These are phyloP conservation scores for Linum usitatissimum DNA, from an alignment of 345 rosid genomes.

Conservation along the genomic window DNA sequence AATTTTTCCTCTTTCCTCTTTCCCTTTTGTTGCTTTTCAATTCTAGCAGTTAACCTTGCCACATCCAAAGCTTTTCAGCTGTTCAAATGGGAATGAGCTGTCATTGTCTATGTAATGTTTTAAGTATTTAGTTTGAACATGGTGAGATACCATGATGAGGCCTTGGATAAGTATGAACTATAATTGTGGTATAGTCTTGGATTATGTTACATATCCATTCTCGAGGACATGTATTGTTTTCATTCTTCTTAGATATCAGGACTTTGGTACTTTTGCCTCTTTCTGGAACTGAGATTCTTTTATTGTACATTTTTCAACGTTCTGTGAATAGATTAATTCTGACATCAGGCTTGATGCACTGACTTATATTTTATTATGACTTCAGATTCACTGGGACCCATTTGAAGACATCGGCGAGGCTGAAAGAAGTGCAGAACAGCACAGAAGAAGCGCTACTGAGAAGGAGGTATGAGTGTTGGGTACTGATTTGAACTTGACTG, in stretches of 20 bases:
- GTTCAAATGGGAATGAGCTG: neutral
- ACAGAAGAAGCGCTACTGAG: slow-evolving; percentile 83
- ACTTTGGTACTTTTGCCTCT: neutral
- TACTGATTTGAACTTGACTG: neutral
- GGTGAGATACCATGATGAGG: neutral
- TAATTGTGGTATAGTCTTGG: neutral
- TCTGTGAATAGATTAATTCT: neutral
- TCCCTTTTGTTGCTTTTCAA: neutral
- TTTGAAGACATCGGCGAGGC: slow-evolving; percentile 76
- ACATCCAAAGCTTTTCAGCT: neutral
- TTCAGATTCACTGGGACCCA: slow-evolving; percentile 66
- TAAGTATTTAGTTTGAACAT: neutral
- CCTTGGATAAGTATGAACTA: neutral
- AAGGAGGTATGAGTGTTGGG: slow-evolving; percentile 44
- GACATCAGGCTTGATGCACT: slow-evolving; percentile 3
- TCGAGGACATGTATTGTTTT: neutral
- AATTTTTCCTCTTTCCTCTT: neutral
- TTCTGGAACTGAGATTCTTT: neutral
- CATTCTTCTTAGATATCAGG: neutral
- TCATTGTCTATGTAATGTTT: neutral
- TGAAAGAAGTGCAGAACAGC: slow-evolving; percentile 64
- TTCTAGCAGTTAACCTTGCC: neutral
- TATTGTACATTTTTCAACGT: neutral
- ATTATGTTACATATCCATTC: neutral
- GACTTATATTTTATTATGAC: neutral